Base-by-base conservation (phyloP, 1,284 basidiomycete species). In the Inonotus obliquus region DNA sequence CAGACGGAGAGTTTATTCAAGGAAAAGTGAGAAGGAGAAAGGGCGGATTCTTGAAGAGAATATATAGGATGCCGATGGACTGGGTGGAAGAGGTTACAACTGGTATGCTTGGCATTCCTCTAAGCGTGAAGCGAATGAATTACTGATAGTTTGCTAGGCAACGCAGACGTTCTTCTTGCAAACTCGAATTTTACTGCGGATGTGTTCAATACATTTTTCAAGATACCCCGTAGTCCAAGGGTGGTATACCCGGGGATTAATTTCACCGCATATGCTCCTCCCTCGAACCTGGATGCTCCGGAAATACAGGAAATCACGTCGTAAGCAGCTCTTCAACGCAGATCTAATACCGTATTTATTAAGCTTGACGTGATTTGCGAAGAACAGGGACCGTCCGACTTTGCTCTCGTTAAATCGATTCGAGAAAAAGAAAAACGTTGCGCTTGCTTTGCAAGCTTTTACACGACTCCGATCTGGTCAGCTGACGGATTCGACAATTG, bases 181-280 rank as follows among this genome's bases (percentile, higher is more conserved):
- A 99, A 99, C 72, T 98, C 96, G 1, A 78, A 85, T 17, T 99
- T 98, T 70, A 98, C 96, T 0, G 83, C 86, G 14, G 75, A 85
- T 13, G 84, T 96, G 0, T 96, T 96, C 72, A 81, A 80, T 60
- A 76, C 81, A 2, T 87, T 93, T 59, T 94, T 98, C 69, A 85
- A 86, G 0, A 85, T 98, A 47, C 63, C 65, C 0, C 76, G 79
- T 19, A 77, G 76, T 2, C 93, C 91, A 1, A 79, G 79, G 29
- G 89, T 97, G 9, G 86, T 98, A 21, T 96, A 98, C 71, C 96
- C 97, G 0, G 94, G 94, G 0, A 94, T 98, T 63, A 94, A 95
- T 68, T 75, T 92, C 35, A 75, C 81, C 4, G 84, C 87, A 0
- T 96, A 94, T 67, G 79, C 81, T 64, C 65, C 74, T 0, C 66